These are phyloP conservation scores for Chalaropsis ovoidea DNA, from an alignment of 2,329 filamentous ascomycete genomes.

Conservation along the genomic window DNA sequence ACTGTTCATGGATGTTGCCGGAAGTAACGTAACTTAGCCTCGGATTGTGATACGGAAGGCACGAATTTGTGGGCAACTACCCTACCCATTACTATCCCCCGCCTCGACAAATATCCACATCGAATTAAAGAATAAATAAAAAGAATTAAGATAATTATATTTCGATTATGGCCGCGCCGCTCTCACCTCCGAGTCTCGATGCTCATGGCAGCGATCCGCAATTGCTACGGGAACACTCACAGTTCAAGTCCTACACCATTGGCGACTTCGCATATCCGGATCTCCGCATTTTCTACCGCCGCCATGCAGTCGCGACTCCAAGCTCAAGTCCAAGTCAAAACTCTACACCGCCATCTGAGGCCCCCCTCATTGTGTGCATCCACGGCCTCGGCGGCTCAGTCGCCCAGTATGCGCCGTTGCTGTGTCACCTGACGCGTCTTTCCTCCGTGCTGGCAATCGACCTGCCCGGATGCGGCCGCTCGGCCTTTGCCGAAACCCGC, in stretches of 20 bases:
- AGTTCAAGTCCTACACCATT: conserved; percentile 62
- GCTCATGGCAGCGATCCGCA: conserved; percentile 56
- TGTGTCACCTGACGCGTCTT: conserved; percentile 71
- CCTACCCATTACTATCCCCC: neutral
- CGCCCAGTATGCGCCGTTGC: conserved; percentile 72
- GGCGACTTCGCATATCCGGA: conserved; percentile 58
- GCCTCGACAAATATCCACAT: neutral
- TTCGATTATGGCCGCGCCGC: neutral
- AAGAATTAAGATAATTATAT: neutral
- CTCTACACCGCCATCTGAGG: conserved; percentile 23
- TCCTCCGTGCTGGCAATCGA: conserved; percentile 82
- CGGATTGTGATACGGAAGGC: neutral
- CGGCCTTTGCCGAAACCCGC: conserved; percentile 56
- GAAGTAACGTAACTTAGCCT: neutral
- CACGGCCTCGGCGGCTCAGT: conserved; percentile 90
- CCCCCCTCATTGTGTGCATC: conserved; percentile 81
- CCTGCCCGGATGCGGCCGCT: conserved; percentile 79
- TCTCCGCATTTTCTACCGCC: conserved; percentile 73
- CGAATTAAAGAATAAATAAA: neutral
- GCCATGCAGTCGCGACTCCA: conserved; percentile 55
- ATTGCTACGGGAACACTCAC: conserved; percentile 68
- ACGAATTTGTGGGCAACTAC: neutral
- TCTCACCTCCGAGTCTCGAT: conserved; percentile 4
- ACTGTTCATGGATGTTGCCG: neutral
- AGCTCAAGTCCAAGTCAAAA: neutral